phyloP scores from a whole-genome alignment of 1,284 basidiomycete species.

The Blastosporella zonata region DNA sequence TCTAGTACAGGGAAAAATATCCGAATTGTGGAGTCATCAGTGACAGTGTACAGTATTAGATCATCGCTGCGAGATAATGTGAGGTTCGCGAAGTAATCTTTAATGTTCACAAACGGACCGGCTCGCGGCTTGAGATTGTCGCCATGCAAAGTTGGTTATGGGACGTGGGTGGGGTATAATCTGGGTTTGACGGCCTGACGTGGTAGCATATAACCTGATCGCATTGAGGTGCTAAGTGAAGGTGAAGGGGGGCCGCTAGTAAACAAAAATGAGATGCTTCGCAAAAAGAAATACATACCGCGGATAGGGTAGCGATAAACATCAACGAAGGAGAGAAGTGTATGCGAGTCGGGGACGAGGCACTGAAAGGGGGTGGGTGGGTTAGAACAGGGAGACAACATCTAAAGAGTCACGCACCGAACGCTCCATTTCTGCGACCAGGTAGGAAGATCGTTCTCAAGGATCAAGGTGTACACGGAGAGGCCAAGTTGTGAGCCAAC shows the following conservation, averaged over 20 bases:
- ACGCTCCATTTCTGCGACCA: constrained; percentile 76
- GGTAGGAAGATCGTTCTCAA: constrained; percentile 75
- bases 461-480: constrained; percentile 68
- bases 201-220: constrained; percentile 68
- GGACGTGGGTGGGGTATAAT: constrained; percentile 64
- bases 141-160: constrained; percentile 64
- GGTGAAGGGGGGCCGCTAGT: constrained; percentile 8
- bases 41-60: constrained; percentile 73
- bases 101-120: constrained; percentile 47
- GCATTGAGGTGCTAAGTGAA: constrained; percentile 48
- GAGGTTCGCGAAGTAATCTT: constrained; percentile 8
- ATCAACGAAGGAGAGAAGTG: constrained; percentile 73
- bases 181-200: constrained; percentile 67
- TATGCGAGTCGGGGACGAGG: constrained; percentile 46
- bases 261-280: neutral
- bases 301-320: constrained; percentile 65
- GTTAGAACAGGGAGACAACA: neutral
- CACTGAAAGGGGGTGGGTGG: constrained; percentile 24
- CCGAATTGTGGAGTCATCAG: constrained; percentile 71
- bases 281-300: constrained; percentile 37
- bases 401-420: constrained; percentile 39
- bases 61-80: constrained; percentile 52
- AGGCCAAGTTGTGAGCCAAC: constrained; percentile 57
- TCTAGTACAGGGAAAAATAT: constrained; percentile 89
- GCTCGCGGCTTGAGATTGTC: constrained; percentile 60